phyloP scores from a whole-genome alignment of 164 flowering plant genomes.

The Stephania japonica region DNA sequence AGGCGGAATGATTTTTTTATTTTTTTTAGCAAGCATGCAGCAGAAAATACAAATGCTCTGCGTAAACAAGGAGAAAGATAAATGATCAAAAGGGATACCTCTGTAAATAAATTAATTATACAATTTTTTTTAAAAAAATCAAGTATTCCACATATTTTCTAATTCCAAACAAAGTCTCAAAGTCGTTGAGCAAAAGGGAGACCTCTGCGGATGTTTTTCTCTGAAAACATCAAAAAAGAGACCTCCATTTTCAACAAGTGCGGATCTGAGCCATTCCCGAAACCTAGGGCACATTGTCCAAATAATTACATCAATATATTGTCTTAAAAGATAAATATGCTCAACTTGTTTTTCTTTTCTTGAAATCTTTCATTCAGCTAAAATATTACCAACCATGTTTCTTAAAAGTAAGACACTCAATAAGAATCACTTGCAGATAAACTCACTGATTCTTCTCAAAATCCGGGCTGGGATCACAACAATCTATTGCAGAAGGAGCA shows the following conservation, averaged over 20 bases:
- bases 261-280: slow-evolving; percentile 86
- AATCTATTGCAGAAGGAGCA: slow-evolving; percentile 81
- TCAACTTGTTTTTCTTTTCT: too few species aligned
- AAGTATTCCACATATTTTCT: slow-evolving; percentile 3
- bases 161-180: not conserved
- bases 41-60: not conserved
- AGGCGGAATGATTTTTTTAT: too few species aligned
- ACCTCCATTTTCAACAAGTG: slow-evolving; percentile 67
- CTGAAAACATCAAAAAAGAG: slow-evolving; percentile 76
- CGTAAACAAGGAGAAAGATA: not conserved
- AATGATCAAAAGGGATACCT: too few species aligned
- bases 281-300: slow-evolving; percentile 47
- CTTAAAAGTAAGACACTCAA: not conserved
- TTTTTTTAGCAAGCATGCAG: not conserved
- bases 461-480: slow-evolving; percentile 87
- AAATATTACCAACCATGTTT: not conserved
- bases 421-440: not conserved
- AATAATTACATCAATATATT: not conserved
- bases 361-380: not conserved
- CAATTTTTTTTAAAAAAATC: not conserved
- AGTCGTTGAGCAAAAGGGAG: not conserved
- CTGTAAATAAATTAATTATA: too few species aligned
- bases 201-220: slow-evolving; percentile 89
- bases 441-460: slow-evolving; percentile 88
- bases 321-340: slow-evolving; percentile 2